A percentile compares a stretch with the other conserved stretches of the same genome.
Evolutionary conservation across 306 rosid genomes (phyloP).

Genomic region (Dryas octopetala): DNA sequence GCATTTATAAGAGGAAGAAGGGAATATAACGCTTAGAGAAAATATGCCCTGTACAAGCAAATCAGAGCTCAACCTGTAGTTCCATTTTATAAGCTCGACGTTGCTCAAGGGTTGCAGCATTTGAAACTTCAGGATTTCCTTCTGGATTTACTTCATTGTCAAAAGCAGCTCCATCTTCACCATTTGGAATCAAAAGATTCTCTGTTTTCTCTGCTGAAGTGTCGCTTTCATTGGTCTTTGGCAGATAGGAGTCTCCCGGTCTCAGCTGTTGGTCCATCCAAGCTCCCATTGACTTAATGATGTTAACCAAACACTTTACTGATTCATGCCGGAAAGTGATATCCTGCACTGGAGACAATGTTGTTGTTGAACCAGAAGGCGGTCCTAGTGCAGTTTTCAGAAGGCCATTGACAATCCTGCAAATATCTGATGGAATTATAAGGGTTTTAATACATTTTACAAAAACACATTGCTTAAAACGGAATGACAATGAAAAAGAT

Average conservation of each 20-base stretch:
- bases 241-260: conserved; percentile 56
- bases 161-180: conserved; percentile 75
- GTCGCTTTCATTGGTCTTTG: conserved; percentile 61
- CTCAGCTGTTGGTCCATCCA: conserved; percentile 97
- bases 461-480: conserved; percentile 42
- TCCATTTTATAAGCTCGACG: conserved; percentile 91
- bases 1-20: conserved; percentile 19
- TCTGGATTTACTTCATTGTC: conserved; percentile 82
- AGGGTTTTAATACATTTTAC: conserved; percentile 64
- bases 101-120: conserved; percentile 90
- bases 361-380: conserved; percentile 85
- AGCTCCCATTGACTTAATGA: conserved; percentile 91
- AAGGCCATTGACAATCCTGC: conserved; percentile 99
- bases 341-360: conserved; percentile 91
- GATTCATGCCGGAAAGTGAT: conserved; percentile 93
- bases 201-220: conserved; percentile 59
- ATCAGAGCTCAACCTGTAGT: conserved; percentile 70
- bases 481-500: conserved; percentile 19
- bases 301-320: conserved; percentile 87
- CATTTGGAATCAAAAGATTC: conserved; percentile 46
- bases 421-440: conserved; percentile 79
- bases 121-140: conserved; percentile 69
- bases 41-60: conserved; percentile 21
- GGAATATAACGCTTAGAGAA: neutral
- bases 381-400: conserved; percentile 98